Evolutionary conservation across 805 yeast species (phyloP).

Genomic region (Nakazawaea ishiwadae): DNA sequence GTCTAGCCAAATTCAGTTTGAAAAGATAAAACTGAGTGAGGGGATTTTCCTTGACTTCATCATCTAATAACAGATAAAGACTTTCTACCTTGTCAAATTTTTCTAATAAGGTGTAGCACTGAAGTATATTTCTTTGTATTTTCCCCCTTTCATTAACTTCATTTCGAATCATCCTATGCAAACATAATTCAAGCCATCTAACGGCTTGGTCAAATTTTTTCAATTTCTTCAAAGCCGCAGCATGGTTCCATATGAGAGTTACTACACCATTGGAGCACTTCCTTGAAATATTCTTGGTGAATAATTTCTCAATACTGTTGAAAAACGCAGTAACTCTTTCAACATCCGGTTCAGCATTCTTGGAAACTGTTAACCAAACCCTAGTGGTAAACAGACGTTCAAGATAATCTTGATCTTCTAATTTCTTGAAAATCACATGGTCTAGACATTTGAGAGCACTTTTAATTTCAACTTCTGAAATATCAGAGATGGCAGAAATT

Average conservation of each 20-base stretch:
- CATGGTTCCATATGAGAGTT: constrained; percentile 35
- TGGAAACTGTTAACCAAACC: constrained; percentile 21
- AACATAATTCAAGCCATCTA: constrained; percentile 17
- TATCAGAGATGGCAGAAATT: constrained; percentile 24
- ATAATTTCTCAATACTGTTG: constrained; percentile 22
- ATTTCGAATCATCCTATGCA: constrained; percentile 16
- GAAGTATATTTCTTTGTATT: constrained; percentile 31
- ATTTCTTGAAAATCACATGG: constrained; percentile 28
- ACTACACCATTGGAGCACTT: constrained; percentile 27
- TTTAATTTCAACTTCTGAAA: constrained; percentile 19
- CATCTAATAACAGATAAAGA: constrained; percentile 21
- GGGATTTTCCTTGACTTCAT: constrained; percentile 19
- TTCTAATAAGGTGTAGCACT: constrained; percentile 21
- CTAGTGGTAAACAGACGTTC: constrained; percentile 23
- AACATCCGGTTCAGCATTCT: constrained; percentile 17
- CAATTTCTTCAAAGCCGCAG: constrained; percentile 24
- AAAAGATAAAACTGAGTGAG: constrained; percentile 29
- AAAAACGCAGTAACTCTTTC: constrained; percentile 20
- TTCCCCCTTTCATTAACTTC: constrained; percentile 28
- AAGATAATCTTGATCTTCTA: constrained; percentile 21
- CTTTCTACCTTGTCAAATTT: constrained; percentile 18
- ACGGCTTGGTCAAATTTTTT: constrained; percentile 13
- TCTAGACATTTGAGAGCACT: constrained; percentile 29
- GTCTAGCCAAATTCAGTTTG: constrained; percentile 17
- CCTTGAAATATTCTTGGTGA: constrained; percentile 22